phyloP scores from a whole-genome alignment of 108 stramenopile genomes.

The Cyclotella atomus region DNA sequence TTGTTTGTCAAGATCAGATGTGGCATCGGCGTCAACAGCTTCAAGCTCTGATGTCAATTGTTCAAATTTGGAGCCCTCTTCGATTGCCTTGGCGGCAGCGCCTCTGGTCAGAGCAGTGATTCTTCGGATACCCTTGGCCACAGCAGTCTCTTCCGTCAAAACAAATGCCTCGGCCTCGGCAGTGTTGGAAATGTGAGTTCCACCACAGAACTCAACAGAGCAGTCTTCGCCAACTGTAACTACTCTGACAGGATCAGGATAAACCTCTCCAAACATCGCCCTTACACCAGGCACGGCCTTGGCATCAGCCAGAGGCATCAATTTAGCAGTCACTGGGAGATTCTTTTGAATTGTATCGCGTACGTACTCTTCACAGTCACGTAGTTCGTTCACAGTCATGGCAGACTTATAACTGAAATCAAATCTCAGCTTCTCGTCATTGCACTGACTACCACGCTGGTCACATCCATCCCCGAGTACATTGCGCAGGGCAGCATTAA shows the following conservation, averaged over 20 bases:
- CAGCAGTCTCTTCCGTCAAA: constrained; percentile 80
- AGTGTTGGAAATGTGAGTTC: constrained; percentile 85
- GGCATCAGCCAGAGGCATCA: constrained; percentile 84
- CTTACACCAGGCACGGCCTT: constrained; percentile 89
- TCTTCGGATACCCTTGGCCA: constrained; percentile 90
- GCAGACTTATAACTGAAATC: constrained; percentile 95
- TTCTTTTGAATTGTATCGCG: constrained; percentile 70
- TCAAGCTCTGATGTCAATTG: constrained; percentile 58
- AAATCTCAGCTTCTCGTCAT: constrained; percentile 97
- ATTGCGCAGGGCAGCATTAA: constrained; percentile 96
- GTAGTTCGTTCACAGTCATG: constrained; percentile 83
- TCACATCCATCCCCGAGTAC: constrained; percentile 85
- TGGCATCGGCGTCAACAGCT: constrained; percentile 43
- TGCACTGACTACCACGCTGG: constrained; percentile 90
- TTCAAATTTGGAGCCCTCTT: constrained; percentile 66
- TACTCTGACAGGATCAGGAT: constrained; percentile 98
- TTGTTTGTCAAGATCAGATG: constrained; percentile 73
- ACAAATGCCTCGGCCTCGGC: constrained; percentile 82
- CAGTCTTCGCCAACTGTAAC: constrained; percentile 87
- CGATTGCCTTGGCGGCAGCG: constrained; percentile 64
- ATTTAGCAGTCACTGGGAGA: constrained; percentile 67
- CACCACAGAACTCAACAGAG: constrained; percentile 94
- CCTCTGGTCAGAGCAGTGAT: constrained; percentile 76
- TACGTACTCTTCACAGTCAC: constrained; percentile 86
- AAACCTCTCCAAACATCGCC: constrained; percentile 98